Conservation (phyloP, 805 yeast species). For the Millerozyma acaciae region DNA sequence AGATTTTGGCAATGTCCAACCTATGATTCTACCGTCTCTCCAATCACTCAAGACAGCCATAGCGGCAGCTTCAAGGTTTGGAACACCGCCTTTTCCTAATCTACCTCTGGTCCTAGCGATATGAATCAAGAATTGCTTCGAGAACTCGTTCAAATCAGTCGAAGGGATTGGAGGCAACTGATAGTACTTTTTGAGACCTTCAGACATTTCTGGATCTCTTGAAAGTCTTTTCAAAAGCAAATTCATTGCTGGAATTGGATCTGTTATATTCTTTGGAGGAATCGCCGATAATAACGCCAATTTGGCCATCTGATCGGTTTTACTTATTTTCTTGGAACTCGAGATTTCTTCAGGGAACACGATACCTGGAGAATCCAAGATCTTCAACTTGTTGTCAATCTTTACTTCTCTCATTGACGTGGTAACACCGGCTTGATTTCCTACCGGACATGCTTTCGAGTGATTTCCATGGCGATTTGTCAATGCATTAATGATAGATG, state of each 20-base stretch:
- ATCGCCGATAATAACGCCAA: slow-evolving; percentile 83
- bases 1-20: slow-evolving; percentile 78
- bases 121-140: slow-evolving; percentile 84
- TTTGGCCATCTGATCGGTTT: slow-evolving; percentile 77
- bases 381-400: slow-evolving; percentile 81
- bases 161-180: slow-evolving; percentile 78
- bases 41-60: slow-evolving; percentile 82
- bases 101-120: slow-evolving; percentile 92
- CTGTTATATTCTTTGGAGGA: slow-evolving; percentile 80
- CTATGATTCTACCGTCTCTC: slow-evolving; percentile 92
- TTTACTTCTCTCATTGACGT: slow-evolving; percentile 89
- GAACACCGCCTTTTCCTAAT: slow-evolving; percentile 88
- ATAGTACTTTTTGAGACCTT: slow-evolving; percentile 68
- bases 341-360: slow-evolving; percentile 74
- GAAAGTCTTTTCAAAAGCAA: slow-evolving; percentile 72
- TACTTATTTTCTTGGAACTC: slow-evolving; percentile 41
- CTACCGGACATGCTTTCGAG: slow-evolving; percentile 86
- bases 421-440: slow-evolving; percentile 97
- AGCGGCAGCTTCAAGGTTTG: slow-evolving; percentile 85
- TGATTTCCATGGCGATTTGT: slow-evolving; percentile 74
- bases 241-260: slow-evolving; percentile 80
- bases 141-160: slow-evolving; percentile 66
- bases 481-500: slow-evolving; percentile 87
- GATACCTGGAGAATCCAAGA: slow-evolving; percentile 95
- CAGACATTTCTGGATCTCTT: slow-evolving; percentile 72